Evolutionary conservation across 2,329 filamentous ascomycete species (phyloP), one percentile per base, ranked within the genome.

Genomic region (Phialophora verrucosa): DNA sequence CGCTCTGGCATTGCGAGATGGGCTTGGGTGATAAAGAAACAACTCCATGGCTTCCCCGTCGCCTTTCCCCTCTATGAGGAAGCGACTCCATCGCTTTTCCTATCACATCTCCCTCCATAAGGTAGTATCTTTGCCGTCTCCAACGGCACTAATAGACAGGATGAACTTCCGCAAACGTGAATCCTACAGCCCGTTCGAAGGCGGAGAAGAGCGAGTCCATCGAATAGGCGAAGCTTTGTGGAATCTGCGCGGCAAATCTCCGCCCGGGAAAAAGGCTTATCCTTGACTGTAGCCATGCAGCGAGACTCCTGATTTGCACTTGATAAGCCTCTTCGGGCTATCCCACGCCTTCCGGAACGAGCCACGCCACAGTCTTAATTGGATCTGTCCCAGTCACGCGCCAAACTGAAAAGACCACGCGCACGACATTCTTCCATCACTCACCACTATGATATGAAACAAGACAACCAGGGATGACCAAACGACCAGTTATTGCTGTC

Each of bases 141-240:
- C 27, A 35, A 53, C 23, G 23, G 14, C 44, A 53, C 12, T 23
- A n/a, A n/a, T n/a, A 20, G 27, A 42, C n/a, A 38, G 44, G 59
- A 61, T 54, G 42, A 61, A 47, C 27, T 29, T 53, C 31, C 51
- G 32, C 49, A 61, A 8, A 29, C 8, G 27, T 44, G 20, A 38
- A 31, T 25, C 20, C 20, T 29, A 17, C 20, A 25, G 23, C 11
- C 10, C 17, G 8, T 10, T 1, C 3, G 14, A n/a, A 50, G 23
- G 31, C 59, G 47, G 59, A 61, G 59, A 61, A 44, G 25, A 61
- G 59, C 59, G 32, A 32, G 29, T 29, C 27, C 4, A n/a, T 32
- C 31, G 31, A 54, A 54, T 12, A 54, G 32, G 29, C 49, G 42
- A 59, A 20, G 50, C 50, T 25, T 53, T 61, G 59, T 38, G 50